Evolutionary conservation across 371 early-diverging fungal genomes (phyloP).

Genomic region (Phascolomyces articulosus): DNA sequence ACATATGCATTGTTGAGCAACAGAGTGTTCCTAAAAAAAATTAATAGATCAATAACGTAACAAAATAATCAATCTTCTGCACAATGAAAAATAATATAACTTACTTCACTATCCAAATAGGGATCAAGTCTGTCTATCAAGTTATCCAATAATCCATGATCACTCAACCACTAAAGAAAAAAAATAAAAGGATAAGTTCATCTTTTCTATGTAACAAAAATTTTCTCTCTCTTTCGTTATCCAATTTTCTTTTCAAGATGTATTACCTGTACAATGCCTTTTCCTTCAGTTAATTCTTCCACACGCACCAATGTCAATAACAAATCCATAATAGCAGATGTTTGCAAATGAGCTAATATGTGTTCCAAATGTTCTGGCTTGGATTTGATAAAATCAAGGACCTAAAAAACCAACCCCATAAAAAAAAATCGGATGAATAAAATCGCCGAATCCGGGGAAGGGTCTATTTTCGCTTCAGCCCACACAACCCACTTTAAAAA

Average conservation of each 20-base stretch:
- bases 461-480: no score
- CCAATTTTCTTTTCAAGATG: no score
- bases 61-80: no score
- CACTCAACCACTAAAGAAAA: constrained; percentile 76
- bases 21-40: constrained; percentile 72
- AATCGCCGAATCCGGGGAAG: constrained; percentile 6
- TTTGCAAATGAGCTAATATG: constrained; percentile 81
- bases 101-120: constrained; percentile 69
- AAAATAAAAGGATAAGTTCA: no score
- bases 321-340: constrained; percentile 88
- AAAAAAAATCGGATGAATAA: not conserved
- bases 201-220: no score
- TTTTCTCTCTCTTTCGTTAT: not conserved
- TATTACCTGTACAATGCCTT: constrained; percentile 77
- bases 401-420: constrained; percentile 26
- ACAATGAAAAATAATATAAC: not conserved
- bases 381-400: constrained; percentile 71
- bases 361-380: constrained; percentile 57
- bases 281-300: constrained; percentile 87
- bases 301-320: constrained; percentile 89
- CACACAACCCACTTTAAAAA: no score
- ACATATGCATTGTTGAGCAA: constrained; percentile 86
- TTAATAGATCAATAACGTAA: no score
- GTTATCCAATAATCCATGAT: constrained; percentile 73
- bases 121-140: constrained; percentile 85